phyloP scores from a whole-genome alignment of 208 protist species.

The Leishmania guyanensis region DNA sequence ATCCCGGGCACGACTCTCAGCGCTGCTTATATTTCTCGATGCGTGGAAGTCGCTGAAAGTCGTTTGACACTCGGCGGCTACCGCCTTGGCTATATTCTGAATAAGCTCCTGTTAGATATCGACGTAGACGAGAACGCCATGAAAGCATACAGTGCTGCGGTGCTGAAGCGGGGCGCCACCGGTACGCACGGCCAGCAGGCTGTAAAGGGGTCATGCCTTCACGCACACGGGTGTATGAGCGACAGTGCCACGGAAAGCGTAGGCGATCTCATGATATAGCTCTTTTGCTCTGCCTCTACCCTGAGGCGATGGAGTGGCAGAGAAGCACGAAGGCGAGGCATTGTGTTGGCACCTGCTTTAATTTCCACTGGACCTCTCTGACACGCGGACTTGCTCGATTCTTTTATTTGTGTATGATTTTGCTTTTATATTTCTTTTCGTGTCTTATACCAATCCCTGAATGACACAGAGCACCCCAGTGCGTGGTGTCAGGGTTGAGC shows the following conservation, averaged over 20 bases:
- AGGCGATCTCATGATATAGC: not conserved
- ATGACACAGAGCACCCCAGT: not conserved
- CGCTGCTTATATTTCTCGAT: slow-evolving; percentile 56
- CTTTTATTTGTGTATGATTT: not conserved
- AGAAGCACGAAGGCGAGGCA: not conserved
- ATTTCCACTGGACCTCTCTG: not conserved
- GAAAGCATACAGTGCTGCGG: slow-evolving; percentile 3
- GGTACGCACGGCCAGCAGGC: not conserved
- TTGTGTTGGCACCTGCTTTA: not conserved
- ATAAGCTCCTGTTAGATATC: slow-evolving; percentile 46
- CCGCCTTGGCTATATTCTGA: slow-evolving; percentile 69
- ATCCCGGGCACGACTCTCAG: slow-evolving; percentile 27
- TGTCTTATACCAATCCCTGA: not conserved
- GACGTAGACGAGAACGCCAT: slow-evolving; percentile 12
- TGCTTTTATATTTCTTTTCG: not conserved
- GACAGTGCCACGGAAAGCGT: not conserved
- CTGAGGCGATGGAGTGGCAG: not conserved
- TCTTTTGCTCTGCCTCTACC: not conserved
- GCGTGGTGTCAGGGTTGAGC: not conserved
- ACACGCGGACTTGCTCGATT: not conserved
- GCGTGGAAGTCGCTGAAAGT: slow-evolving; percentile 43
- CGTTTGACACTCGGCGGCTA: slow-evolving; percentile 71
- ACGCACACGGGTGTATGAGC: not conserved
- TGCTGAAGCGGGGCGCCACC: not conserved
- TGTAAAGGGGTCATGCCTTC: not conserved